Evolutionary conservation across 2,329 filamentous ascomycete genomes (phyloP), one percentile per base, ranked within the genome.

Genomic region (Cercospora beticola): DNA sequence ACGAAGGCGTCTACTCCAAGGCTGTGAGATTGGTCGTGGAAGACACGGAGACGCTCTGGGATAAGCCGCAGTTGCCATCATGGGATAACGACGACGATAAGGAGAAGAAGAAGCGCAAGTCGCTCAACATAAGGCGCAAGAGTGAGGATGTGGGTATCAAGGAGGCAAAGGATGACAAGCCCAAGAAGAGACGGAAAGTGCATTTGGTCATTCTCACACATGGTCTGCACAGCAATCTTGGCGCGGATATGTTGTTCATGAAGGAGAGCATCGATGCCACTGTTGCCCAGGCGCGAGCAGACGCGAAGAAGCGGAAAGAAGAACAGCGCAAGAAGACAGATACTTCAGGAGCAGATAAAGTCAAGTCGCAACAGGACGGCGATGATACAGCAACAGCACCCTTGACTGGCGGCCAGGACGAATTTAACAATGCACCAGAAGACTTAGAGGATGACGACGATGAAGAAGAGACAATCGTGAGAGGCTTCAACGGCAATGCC

Each of bases 261-360:
- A 99, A 99, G 78, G 95, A 99, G 81, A 97, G 93, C 79, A 98
- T 99, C 70, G 95, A 99, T 81, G 88, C 89, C 30, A 89, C 92
- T 2, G 90, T 90, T 4, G 90, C 84, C 74, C 89, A 94, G 77
- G 90, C 92, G 30, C 89, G 90, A 74, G 82, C 88, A 61, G 90
- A 92, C 78, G 88, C 89, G 43, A 89, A 86, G 77, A 85, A 83
- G 61, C 85, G 91, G 67, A 87, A 85, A 73, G 84, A 71, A 71
- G 70, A 70, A 76, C 72, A 43, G 65, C 67, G 40, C 58, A 73
- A 74, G 18, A 28, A 63, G 58, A 49, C 57, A 40, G 59, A 58
- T 12, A 36, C 58, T n/a, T 31, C 56, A n/a, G 68, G 49, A 56
- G 68, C 62, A 58, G 61, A 61, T 23, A 62, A 65, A 21, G 63